These are phyloP conservation scores for Cryoendolithus antarcticus DNA, from an alignment of 2,329 filamentous ascomycete genomes.

Conservation along the genomic window DNA sequence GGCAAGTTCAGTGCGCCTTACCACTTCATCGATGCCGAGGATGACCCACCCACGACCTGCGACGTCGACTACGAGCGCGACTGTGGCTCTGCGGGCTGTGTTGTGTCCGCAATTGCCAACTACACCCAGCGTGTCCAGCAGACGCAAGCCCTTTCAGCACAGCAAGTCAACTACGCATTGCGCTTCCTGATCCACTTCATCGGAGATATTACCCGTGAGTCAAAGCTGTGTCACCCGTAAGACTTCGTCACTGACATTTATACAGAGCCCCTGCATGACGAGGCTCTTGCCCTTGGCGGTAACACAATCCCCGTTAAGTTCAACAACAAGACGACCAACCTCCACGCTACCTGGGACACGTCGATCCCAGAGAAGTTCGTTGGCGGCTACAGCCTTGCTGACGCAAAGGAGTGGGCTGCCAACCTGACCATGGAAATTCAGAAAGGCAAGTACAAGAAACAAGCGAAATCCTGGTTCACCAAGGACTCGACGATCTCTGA, in stretches of 20 bases:
- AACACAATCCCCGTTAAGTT: slow-evolving; percentile 35
- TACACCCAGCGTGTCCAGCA: slow-evolving; percentile 31
- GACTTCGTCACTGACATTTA: slow-evolving; percentile 42
- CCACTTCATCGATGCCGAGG: slow-evolving; percentile 42
- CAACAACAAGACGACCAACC: slow-evolving; percentile 27
- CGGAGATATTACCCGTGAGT: slow-evolving; percentile 44
- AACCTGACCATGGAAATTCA: slow-evolving; percentile 27
- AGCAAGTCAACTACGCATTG: slow-evolving; percentile 32
- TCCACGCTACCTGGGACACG: slow-evolving; percentile 34
- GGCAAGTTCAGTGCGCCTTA: slow-evolving; percentile 35
- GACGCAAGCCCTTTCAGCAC: slow-evolving; percentile 15
- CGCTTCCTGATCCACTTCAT: slow-evolving; percentile 45
- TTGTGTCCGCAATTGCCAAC: slow-evolving; percentile 42
- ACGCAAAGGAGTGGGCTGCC: slow-evolving; percentile 27
- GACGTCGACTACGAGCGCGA: slow-evolving; percentile 39
- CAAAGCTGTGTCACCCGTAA: slow-evolving; percentile 42
- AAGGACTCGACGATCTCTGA: slow-evolving; percentile 25
- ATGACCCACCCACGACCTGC: slow-evolving; percentile 34
- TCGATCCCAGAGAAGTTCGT: slow-evolving; percentile 31
- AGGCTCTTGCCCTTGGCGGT: slow-evolving; percentile 33
- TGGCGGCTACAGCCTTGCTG: slow-evolving; percentile 26
- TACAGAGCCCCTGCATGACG: slow-evolving; percentile 44
- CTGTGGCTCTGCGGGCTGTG: slow-evolving; percentile 38
- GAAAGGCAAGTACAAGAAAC: slow-evolving; percentile 25
- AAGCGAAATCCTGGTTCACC: slow-evolving; percentile 23